Conservation (phyloP, 208 protist species). For the Sergeia podlipaevii region DNA sequence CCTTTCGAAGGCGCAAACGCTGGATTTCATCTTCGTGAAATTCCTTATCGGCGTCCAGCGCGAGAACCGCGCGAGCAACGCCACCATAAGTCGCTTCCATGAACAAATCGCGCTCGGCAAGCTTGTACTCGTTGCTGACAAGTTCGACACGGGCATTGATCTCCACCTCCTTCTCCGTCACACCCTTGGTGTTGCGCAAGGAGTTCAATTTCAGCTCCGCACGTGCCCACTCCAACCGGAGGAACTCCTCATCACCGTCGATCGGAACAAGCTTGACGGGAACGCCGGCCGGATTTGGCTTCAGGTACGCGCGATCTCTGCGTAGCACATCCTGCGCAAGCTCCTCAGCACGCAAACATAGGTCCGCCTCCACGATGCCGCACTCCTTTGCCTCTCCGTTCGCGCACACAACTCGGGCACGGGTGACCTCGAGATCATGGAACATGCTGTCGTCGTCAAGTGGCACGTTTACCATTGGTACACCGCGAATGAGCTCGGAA, state of each 20-base stretch:
- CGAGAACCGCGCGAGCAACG: background rate
- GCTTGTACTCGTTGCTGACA: too few relatives aligned
- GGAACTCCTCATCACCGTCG: constrained; percentile 18
- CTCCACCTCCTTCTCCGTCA: constrained; percentile 12
- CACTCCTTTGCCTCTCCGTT: constrained; percentile 20
- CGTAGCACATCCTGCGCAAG: constrained; percentile 34
- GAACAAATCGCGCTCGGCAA: constrained; percentile 13
- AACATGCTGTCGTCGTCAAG: constrained; percentile 26
- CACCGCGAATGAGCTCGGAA: constrained; percentile 24
- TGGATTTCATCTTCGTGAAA: constrained; percentile 37
- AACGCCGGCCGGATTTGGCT: constrained; percentile 6
- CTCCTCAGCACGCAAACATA: constrained; percentile 44
- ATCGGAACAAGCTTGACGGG: constrained; percentile 6
- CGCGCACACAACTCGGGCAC: constrained; percentile 17
- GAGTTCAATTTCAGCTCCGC: constrained; percentile 11
- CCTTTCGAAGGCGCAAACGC: constrained; percentile 18
- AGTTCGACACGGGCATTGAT: background rate
- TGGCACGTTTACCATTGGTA: constrained; percentile 33
- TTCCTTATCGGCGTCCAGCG: constrained; percentile 18
- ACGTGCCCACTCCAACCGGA: constrained; percentile 15
- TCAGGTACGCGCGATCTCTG: constrained; percentile 31
- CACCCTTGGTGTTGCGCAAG: constrained; percentile 10
- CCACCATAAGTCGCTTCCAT: constrained; percentile 8
- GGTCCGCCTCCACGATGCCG: constrained; percentile 29
- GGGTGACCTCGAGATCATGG: constrained; percentile 22